These are phyloP conservation scores for Tylopilus sp. DNA, from an alignment of 768 basidiomycete species.

Conservation along the genomic window DNA sequence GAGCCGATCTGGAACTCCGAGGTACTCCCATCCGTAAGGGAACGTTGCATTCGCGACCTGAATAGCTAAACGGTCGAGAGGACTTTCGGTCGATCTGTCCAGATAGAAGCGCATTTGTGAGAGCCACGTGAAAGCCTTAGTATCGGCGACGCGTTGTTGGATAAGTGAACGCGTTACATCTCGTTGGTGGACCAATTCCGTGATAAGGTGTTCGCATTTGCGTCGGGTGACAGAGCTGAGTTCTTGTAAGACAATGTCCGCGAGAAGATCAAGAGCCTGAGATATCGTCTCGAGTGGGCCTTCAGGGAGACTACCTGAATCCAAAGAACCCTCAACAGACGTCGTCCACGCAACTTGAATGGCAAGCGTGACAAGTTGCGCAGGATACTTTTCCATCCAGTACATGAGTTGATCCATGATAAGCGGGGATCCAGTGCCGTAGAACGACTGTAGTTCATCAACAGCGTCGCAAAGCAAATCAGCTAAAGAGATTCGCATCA, in stretches of 20 bases:
- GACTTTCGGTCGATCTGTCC: constrained; percentile 63
- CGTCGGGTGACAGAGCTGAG: constrained; percentile 87
- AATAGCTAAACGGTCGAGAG: constrained; percentile 77
- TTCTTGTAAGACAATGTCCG: constrained; percentile 92
- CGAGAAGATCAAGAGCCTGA: constrained; percentile 89
- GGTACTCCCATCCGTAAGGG: constrained; percentile 98
- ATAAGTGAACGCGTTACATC: constrained; percentile 87
- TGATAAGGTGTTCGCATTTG: constrained; percentile 98
- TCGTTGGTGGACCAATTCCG: constrained; percentile 96
- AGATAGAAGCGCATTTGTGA: constrained; percentile 99
- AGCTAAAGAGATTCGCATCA: constrained; percentile 91
- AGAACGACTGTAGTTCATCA: constrained; percentile 75
- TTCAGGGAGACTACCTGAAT: constrained; percentile 52
- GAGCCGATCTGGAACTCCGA: constrained; percentile 93
- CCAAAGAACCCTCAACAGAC: constrained; percentile 71
- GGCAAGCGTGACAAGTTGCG: constrained; percentile 94
- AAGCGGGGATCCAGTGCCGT: constrained; percentile 61
- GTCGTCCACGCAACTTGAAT: constrained; percentile 93
- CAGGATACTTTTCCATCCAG: constrained; percentile 95
- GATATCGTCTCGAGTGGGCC: constrained; percentile 69
- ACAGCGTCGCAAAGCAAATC: constrained; percentile 78
- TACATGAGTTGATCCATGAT: constrained; percentile 65
- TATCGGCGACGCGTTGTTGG: constrained; percentile 56
- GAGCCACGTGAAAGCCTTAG: constrained; percentile 84
- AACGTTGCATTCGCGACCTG: constrained; percentile 88